A percentile compares a stretch with the other conserved stretches of the same genome.
Conservation (phyloP, 345 rosid genomes). For the Eucalyptus guilfoylei region DNA sequence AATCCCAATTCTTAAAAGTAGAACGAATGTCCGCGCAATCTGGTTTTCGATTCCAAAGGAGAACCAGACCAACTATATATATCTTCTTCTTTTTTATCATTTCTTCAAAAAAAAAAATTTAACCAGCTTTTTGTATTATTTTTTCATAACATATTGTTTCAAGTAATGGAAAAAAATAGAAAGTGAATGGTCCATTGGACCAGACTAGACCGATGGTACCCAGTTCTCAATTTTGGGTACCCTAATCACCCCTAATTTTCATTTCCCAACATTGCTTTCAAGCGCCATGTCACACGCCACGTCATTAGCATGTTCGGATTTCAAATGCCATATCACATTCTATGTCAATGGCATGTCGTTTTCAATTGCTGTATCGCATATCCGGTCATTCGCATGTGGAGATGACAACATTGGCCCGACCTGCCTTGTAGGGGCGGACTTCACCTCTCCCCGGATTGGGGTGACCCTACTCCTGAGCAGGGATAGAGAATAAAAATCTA, state of each 20-base stretch:
- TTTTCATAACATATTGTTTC: no score
- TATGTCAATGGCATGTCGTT: background rate
- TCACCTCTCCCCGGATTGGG: background rate
- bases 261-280: background rate
- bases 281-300: background rate
- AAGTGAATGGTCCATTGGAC: no score
- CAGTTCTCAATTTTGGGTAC: no score
- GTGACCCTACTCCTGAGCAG: background rate
- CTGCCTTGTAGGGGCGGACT: background rate
- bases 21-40: rapidly evolving
- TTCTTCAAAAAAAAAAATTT: no score
- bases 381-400: background rate
- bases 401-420: background rate
- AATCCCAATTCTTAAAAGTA: rapidly evolving
- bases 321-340: background rate
- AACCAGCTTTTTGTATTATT: no score
- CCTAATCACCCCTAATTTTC: background rate
- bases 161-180: no score
- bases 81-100: no score
- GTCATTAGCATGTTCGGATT: background rate
- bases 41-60: rapidly evolving
- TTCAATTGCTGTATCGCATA: background rate
- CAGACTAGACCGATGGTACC: rapidly evolving
- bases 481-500: background rate
- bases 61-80: rapidly evolving